Base-by-base conservation (phyloP, 2,329 filamentous ascomycete genomes). In the Phaeosphaeria sp. region DNA sequence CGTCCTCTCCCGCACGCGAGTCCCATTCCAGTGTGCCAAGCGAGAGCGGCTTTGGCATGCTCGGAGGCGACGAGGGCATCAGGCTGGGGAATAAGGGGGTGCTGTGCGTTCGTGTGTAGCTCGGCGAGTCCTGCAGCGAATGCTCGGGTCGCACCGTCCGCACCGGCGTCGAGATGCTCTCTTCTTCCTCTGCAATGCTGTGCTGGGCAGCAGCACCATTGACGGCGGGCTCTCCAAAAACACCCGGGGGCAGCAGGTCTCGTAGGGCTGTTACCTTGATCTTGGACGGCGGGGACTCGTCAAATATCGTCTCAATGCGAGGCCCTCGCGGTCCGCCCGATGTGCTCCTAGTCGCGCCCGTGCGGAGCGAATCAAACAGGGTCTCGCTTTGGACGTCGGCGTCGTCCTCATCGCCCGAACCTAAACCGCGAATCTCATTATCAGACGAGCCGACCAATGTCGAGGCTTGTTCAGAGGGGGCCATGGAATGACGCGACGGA, bases 301-400 rank as follows among this genome's bases (percentile, higher is more conserved):
- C 90, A 75, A 93, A 93, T 81, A 93, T 91, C 22, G 87, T 91
- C 70, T 93, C 90, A 49, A 93, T 87, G 49, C 83, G 80, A 17
- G 90, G 89, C 25, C 89, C 90, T 71, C 91, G 87, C 47, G 87
- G 84, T 33, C 87, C 86, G 58, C 68, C 67, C 53, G 88, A 86
- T 53, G 85, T 83, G 60, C 88, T 89, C 60, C 85, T 84, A 9
- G 90, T 92, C 40, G 85, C 88, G 58, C 85, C 83, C 17, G 91
- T 93, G 52, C 89, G 88, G 65, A 92, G 78, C 27, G 91, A 93
- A 79, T 93, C 91, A 75, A 88, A 93, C 55, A 90, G 83, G 18
- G 87, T 91, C 67, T 93, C 91, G 74, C 90, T 92, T 77, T 88
- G 89, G 69, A 89, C 87, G 73, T 92, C 90, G n/a, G 87, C 88